These are phyloP conservation scores for Sphaerostilbella broomeana DNA, from an alignment of 2,329 filamentous ascomycete species.

Conservation along the genomic window DNA sequence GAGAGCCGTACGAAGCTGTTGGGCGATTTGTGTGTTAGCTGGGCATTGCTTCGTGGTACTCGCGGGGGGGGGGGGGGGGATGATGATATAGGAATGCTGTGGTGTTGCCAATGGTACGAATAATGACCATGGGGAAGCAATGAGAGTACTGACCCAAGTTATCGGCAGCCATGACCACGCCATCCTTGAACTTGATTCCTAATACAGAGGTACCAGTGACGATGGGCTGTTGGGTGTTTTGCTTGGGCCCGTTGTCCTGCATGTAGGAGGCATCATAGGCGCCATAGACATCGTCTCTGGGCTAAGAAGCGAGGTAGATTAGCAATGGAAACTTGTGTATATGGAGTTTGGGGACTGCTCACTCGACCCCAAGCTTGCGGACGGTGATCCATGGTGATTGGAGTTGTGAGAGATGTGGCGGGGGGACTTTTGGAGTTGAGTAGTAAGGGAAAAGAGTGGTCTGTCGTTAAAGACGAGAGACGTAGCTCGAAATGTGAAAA, in stretches of 20 bases:
- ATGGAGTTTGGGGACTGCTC: slow-evolving; percentile 30
- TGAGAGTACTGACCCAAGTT: slow-evolving; percentile 71
- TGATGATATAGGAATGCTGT: not conserved
- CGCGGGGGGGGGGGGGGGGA: not conserved
- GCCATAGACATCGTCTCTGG: slow-evolving; percentile 95
- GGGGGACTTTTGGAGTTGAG: no score
- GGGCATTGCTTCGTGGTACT: not conserved
- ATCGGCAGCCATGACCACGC: slow-evolving; percentile 93
- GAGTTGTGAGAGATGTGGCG: slow-evolving; percentile 11
- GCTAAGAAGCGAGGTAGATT: slow-evolving; percentile 47
- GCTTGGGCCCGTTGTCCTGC: slow-evolving; percentile 61
- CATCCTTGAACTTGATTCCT: slow-evolving; percentile 91
- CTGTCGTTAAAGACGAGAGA: no score
- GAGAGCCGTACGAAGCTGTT: slow-evolving; percentile 93
- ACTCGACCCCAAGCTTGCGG: slow-evolving; percentile 68
- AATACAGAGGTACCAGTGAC: slow-evolving; percentile 96
- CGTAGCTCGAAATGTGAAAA: no score
- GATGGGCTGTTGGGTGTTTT: slow-evolving; percentile 86
- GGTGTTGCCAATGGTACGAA: not conserved
- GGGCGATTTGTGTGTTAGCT: not conserved
- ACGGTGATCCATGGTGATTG: slow-evolving; percentile 58
- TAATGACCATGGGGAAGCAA: not conserved
- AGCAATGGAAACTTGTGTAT: not conserved
- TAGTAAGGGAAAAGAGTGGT: no score
- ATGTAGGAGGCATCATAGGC: slow-evolving; percentile 86